Evolutionary conservation across 106 monocot species (phyloP).

Genomic region (Narthecium ossifragum): DNA sequence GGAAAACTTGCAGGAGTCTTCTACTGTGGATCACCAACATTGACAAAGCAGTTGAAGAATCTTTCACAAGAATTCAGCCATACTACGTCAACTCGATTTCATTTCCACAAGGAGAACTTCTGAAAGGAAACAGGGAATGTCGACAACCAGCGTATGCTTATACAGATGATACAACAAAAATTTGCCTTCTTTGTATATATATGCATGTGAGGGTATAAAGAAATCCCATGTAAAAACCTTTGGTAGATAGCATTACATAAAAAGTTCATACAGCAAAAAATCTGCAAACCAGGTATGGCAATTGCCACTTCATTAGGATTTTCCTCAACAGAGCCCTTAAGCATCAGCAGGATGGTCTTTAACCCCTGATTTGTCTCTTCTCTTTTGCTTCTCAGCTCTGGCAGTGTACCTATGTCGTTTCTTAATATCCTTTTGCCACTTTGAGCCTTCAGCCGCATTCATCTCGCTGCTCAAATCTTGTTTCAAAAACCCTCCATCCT

Average conservation of each 20-base stretch:
- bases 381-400: conserved; percentile 7
- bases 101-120: conserved; percentile 99
- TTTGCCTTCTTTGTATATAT: not conserved
- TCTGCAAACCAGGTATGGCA: not conserved
- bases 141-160: conserved; percentile 12
- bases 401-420: conserved; percentile 4
- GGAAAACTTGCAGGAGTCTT: conserved; percentile 76
- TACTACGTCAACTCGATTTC: conserved; percentile 71
- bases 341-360: not conserved
- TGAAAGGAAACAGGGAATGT: conserved; percentile 21
- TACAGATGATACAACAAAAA: conserved; percentile 11
- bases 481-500: no score
- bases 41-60: conserved; percentile 66
- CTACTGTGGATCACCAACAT: conserved; percentile 82
- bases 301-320: not conserved
- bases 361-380: not conserved
- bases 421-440: conserved; percentile 1
- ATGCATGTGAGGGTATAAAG: not conserved
- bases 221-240: not conserved
- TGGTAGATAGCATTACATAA: not conserved
- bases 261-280: not conserved
- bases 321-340: not conserved
- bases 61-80: conserved; percentile 88
- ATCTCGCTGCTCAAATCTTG: no score
- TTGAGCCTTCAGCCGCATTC: not conserved